Evolutionary conservation across 2,329 filamentous ascomycete species (phyloP), one percentile per base, ranked within the genome.

Genomic region (Calonectria pauciramosa): DNA sequence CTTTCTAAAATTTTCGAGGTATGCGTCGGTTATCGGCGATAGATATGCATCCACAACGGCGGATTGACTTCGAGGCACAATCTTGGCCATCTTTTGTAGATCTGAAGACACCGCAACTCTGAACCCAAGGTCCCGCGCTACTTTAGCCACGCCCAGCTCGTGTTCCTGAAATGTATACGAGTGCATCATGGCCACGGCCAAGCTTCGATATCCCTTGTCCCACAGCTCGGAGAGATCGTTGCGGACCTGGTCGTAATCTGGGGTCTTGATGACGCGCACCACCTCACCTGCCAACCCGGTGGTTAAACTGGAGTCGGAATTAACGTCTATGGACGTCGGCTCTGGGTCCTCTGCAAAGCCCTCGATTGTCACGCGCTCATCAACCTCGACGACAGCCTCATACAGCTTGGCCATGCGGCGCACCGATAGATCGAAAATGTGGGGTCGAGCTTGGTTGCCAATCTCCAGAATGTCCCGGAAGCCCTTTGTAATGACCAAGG

Each of bases 101-200:
- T 93, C 87, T 75, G 93, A 91, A 56, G 91, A 93, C 30, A 93
- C 85, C 71, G 91, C 93, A 70, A 94, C 91, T 82, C 94, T 86
- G 80, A 94, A 94, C 2, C 95, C 95, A 75, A 97, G 92, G 28
- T 96, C 92, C 68, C 87, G 88, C 0, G 95, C 95, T 54, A 97
- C 87, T 77, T 88, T 90, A 23, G 94, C 95, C 10, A 97, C 88
- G 32, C 94, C 80, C 1, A 92, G 91, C 83, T 98, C 95, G 79
- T 98, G 95, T 63, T 93, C 91, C 1, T 94, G 95, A 80, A 94
- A 98, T 0, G 94, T 96, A 82, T 97, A 97, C 1, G 93, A 93
- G 82, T 98, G 95, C 91, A 97, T 95, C 74, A 98, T 86, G 78
- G 94, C 96, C 2, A 97, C 94, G 5, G 95, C 95, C 78, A 97